Conservation (phyloP, 768 basidiomycete species). For the Rubroboletus pulcherrimus region DNA sequence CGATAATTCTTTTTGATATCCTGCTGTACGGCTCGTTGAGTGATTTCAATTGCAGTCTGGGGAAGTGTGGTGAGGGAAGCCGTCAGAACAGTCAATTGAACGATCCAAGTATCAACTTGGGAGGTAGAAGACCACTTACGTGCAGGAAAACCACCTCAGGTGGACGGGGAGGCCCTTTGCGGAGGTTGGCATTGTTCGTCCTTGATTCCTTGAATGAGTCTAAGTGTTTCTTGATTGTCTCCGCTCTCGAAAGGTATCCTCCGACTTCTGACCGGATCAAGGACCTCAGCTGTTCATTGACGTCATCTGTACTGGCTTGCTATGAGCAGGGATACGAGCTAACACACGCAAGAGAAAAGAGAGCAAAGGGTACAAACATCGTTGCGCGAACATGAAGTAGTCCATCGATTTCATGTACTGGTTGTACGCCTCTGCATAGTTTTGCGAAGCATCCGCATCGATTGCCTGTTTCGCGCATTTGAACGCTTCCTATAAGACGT, state of each 20-base stretch:
- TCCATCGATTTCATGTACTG: constrained; percentile 90
- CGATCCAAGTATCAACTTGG: not conserved
- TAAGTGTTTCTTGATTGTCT: constrained; percentile 83
- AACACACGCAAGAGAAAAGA: not conserved
- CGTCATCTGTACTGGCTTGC: constrained; percentile 48
- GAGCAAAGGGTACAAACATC: constrained; percentile 50
- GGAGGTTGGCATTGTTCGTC: not conserved
- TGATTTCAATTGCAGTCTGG: constrained; percentile 79
- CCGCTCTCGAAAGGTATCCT: constrained; percentile 87
- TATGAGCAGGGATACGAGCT: constrained; percentile 1
- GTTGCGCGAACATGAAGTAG: constrained; percentile 95
- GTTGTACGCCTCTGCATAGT: constrained; percentile 92
- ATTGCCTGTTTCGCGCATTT: constrained; percentile 86
- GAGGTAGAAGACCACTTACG: not conserved
- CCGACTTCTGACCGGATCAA: constrained; percentile 81
- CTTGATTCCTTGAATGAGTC: constrained; percentile 3
- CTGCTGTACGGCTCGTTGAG: constrained; percentile 84
- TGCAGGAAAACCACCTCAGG: constrained; percentile 17
- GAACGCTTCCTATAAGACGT: constrained; percentile 58
- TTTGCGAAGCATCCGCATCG: constrained; percentile 82
- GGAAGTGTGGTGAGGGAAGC: not conserved
- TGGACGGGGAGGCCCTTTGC: constrained; percentile 6
- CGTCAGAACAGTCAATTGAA: not conserved
- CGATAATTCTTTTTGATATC: constrained; percentile 87
- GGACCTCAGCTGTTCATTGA: constrained; percentile 83